Conservation (phyloP, 192 early-diverging fungal species). For the Coemansia sp. region DNA sequence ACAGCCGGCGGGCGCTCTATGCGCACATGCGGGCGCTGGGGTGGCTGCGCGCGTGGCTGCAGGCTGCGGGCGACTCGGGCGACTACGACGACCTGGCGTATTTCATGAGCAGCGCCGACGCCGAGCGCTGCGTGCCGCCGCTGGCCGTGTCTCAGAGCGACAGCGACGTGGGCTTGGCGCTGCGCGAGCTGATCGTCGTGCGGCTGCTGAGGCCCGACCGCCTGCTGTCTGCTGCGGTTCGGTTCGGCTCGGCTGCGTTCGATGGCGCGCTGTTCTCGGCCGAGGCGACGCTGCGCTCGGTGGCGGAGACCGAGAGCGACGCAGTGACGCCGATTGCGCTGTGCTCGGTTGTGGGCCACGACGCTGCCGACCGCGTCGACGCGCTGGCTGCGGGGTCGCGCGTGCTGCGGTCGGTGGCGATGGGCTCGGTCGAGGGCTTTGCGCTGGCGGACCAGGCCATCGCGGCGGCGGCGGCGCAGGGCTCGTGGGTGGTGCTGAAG, state of each 20-base stretch:
- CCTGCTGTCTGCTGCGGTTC: slow-evolving; percentile 71
- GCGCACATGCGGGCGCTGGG: slow-evolving; percentile 30
- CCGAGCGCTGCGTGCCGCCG: slow-evolving; percentile 42
- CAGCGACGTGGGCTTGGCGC: slow-evolving; percentile 55
- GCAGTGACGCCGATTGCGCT: slow-evolving; percentile 85
- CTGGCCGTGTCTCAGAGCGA: slow-evolving; percentile 10
- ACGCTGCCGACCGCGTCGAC: slow-evolving; percentile 95
- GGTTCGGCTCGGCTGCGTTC: slow-evolving; percentile 71
- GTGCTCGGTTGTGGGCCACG: slow-evolving; percentile 92
- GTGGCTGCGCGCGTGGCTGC: slow-evolving; percentile 51
- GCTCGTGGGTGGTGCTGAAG: slow-evolving; percentile 96
- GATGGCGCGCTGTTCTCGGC: slow-evolving; percentile 34
- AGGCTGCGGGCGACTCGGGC: slow-evolving; percentile 1
- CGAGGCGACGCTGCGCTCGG: slow-evolving; percentile 71
- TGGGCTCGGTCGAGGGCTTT: slow-evolving; percentile 97
- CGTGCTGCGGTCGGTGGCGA: slow-evolving; percentile 83
- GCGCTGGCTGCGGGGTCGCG: slow-evolving; percentile 75
- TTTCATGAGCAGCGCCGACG: slow-evolving; percentile 28
- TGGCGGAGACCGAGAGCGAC: slow-evolving; percentile 67
- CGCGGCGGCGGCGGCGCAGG: slow-evolving; percentile 75
- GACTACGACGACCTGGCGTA: slow-evolving; percentile 14
- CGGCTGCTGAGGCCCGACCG: slow-evolving; percentile 91
- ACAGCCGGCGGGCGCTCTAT: slow-evolving; percentile 20
- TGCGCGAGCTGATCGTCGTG: slow-evolving; percentile 81
- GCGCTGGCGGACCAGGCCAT: slow-evolving; percentile 90